Evolutionary conservation across 176 grass and related monocot genomes (phyloP).

Genomic region (Dendrocalamus sinicus): DNA sequence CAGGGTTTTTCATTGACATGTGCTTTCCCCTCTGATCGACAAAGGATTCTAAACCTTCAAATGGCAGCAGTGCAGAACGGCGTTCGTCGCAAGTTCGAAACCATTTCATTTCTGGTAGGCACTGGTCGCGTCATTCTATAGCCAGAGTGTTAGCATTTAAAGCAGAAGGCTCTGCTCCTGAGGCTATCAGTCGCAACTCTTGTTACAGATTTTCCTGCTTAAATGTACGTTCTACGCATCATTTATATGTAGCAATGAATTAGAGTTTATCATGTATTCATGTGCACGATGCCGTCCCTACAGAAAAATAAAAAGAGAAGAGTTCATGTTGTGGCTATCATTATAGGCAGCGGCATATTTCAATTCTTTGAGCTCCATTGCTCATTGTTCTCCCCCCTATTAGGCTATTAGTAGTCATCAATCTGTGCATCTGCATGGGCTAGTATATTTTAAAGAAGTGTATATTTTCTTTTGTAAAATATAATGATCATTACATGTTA

Average conservation of each 20-base stretch:
- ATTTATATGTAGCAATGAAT: background rate
- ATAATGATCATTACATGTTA: too few relatives aligned
- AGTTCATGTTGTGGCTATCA: background rate
- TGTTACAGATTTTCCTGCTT: background rate
- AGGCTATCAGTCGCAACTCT: background rate
- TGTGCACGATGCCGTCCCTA: background rate
- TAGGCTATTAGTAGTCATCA: too few relatives aligned
- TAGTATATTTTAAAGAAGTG: too few relatives aligned
- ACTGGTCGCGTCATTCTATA: background rate
- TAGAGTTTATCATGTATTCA: background rate
- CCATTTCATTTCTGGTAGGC: background rate
- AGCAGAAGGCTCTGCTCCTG: background rate
- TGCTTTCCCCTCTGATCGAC: background rate
- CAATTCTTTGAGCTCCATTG: background rate
- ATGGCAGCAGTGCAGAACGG: background rate
- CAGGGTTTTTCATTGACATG: conserved; percentile 28
- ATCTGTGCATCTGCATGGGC: too few relatives aligned
- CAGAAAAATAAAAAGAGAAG: background rate
- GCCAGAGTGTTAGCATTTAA: background rate
- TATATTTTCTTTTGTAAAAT: too few relatives aligned
- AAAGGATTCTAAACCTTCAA: background rate
- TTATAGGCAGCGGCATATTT: background rate
- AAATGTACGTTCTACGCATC: background rate
- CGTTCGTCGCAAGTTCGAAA: background rate
- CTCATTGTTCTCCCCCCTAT: background rate